A percentile compares a stretch with the other conserved stretches of the same genome.
Evolutionary conservation across 1,284 basidiomycete species (phyloP).

Genomic region (Ustilago nuda): DNA sequence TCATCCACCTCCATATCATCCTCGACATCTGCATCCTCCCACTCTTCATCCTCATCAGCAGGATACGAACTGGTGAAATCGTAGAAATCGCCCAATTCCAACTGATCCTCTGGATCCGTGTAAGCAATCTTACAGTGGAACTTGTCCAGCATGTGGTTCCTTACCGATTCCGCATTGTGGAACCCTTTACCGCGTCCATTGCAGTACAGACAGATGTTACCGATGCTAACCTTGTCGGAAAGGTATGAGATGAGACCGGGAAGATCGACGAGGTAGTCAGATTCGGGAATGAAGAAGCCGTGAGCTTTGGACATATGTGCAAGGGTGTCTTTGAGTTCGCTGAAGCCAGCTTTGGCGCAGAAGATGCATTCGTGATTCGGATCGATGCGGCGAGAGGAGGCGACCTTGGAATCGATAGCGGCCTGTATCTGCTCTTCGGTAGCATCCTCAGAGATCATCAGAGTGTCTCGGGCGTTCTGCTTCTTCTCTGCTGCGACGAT

Average conservation of each 20-base stretch:
- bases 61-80: conserved; percentile 88
- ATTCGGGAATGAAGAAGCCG: conserved; percentile 96
- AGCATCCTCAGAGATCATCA: conserved; percentile 50
- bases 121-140: conserved; percentile 94
- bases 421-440: conserved; percentile 63
- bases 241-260: conserved; percentile 86
- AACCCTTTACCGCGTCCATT: conserved; percentile 63
- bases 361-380: conserved; percentile 75
- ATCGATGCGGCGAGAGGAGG: conserved; percentile 62
- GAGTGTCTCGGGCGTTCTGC: conserved; percentile 35
- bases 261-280: conserved; percentile 87
- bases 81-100: conserved; percentile 93
- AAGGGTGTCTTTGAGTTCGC: conserved; percentile 78
- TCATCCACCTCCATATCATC: conserved; percentile 53
- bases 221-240: conserved; percentile 91
- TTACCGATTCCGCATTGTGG: conserved; percentile 57
- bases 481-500: conserved; percentile 33
- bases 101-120: conserved; percentile 80
- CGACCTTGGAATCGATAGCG: conserved; percentile 61
- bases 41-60: conserved; percentile 65
- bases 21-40: conserved; percentile 55
- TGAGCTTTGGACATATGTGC: conserved; percentile 88
- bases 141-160: conserved; percentile 68
- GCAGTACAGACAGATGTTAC: conserved; percentile 93
- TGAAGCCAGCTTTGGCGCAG: conserved; percentile 76